A percentile compares a stretch with the other conserved stretches of the same genome.
Evolutionary conservation across 768 basidiomycete species (phyloP).

Genomic region (Suillus brevipes): DNA sequence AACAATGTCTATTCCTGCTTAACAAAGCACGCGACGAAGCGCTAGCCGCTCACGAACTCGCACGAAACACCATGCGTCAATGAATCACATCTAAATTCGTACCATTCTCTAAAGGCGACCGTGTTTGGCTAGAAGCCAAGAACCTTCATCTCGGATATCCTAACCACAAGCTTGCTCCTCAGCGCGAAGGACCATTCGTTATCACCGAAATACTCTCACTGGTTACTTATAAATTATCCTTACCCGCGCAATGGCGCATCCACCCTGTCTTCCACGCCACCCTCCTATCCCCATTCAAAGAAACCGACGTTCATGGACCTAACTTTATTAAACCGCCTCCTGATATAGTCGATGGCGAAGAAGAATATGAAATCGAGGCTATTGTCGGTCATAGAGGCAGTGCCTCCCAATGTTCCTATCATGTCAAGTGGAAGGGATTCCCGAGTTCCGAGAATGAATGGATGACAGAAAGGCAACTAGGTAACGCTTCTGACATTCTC

Average conservation of each 20-base stretch:
- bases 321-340: background rate
- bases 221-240: background rate
- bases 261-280: slow-evolving; percentile 5
- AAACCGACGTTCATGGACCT: background rate
- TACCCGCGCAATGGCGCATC: background rate
- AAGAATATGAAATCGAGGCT: background rate
- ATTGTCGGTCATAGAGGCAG: background rate
- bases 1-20: too few species aligned
- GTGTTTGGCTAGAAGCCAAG: slow-evolving; percentile 6
- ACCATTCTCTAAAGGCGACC: slow-evolving; percentile 2
- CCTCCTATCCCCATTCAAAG: background rate
- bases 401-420: rapidly evolving
- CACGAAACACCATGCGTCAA: background rate
- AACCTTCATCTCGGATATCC: background rate
- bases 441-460: background rate
- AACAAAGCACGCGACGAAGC: too few species aligned
- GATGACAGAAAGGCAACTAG: background rate
- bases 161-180: background rate
- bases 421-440: background rate
- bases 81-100: background rate
- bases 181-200: slow-evolving; percentile 5
- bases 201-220: background rate
- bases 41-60: slow-evolving; percentile 8
- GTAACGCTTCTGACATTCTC: background rate
- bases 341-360: background rate